Conservation (phyloP, 2,329 filamentous ascomycete genomes). For the Beauveria varroae region DNA sequence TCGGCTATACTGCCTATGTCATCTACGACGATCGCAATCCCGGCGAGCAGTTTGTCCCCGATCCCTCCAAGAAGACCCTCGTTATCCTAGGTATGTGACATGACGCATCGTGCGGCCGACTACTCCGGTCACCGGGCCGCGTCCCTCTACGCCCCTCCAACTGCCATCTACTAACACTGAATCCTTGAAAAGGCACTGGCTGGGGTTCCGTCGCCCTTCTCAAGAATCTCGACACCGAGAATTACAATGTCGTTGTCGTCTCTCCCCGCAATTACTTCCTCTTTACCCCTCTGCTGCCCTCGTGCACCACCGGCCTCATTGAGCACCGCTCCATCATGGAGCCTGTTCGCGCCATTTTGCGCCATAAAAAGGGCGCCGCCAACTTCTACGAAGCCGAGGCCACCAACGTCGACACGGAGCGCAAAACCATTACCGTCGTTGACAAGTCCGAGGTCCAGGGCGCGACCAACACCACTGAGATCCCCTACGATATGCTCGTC, state of each 20-base stretch:
- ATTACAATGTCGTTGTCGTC: constrained; percentile 98
- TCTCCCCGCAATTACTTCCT: constrained; percentile 99
- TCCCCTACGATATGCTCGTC: constrained; percentile 96
- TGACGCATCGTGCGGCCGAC: constrained; percentile 10
- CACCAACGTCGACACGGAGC: constrained; percentile 88
- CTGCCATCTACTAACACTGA: constrained; percentile 9
- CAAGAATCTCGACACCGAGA: constrained; percentile 97
- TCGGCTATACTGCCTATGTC: constrained; percentile 68
- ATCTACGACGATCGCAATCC: constrained; percentile 81
- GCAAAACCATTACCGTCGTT: constrained; percentile 79
- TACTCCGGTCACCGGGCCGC: constrained; percentile 5
- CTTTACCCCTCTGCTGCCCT: constrained; percentile 94
- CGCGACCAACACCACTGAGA: constrained; percentile 71
- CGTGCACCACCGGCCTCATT: constrained; percentile 93
- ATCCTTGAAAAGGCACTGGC: constrained; percentile 62
- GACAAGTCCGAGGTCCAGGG: constrained; percentile 94
- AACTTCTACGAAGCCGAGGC: constrained; percentile 98
- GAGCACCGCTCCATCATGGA: constrained; percentile 99
- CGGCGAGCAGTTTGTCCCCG: constrained; percentile 66
- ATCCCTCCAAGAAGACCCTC: constrained; percentile 91
- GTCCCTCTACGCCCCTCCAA: too few species aligned
- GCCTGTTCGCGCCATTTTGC: constrained; percentile 89
- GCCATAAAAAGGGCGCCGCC: constrained; percentile 87
- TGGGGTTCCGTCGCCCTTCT: constrained; percentile 94
- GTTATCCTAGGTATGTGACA: constrained; percentile 73